phyloP scores from a whole-genome alignment of 768 basidiomycete species.

The Termitomyces sp. region DNA sequence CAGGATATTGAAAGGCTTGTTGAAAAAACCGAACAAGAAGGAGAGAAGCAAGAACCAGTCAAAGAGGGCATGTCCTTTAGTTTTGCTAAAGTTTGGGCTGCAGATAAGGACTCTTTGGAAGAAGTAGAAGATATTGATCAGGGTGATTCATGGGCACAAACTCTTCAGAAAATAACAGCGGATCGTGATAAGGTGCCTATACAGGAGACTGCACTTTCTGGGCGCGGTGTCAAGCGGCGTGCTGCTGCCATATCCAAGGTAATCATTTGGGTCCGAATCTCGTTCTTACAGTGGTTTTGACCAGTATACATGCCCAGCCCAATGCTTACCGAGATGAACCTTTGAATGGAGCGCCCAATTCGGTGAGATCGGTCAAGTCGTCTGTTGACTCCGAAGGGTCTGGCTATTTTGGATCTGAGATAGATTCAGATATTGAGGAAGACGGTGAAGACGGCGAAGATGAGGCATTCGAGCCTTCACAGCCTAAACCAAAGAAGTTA shows the following conservation, averaged over 20 bases:
- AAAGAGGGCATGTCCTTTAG: conserved; percentile 64
- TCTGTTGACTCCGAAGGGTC: conserved; percentile 29
- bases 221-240: conserved; percentile 72
- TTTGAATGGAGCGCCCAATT: conserved; percentile 5
- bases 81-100: conserved; percentile 92
- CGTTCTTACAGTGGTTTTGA: conserved; percentile 4
- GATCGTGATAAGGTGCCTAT: conserved; percentile 40
- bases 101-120: conserved; percentile 68
- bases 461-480: conserved; percentile 12
- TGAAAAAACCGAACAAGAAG: conserved; percentile 78
- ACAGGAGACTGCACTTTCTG: conserved; percentile 53
- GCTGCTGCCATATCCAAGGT: conserved; percentile 63
- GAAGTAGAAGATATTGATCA: conserved; percentile 64
- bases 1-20: conserved; percentile 84
- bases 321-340: conserved; percentile 26
- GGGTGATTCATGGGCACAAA: conserved; percentile 79
- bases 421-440: conserved; percentile 17
- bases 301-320: conserved; percentile 19
- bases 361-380: conserved; percentile 17
- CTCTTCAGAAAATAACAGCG: conserved; percentile 51
- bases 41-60: conserved; percentile 46
- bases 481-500: conserved; percentile 17
- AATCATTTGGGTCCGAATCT: not conserved
- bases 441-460: conserved; percentile 19
- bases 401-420: conserved; percentile 30